Evolutionary conservation across 768 basidiomycete genomes (phyloP).

Genomic region (Clathrus columnatus): DNA sequence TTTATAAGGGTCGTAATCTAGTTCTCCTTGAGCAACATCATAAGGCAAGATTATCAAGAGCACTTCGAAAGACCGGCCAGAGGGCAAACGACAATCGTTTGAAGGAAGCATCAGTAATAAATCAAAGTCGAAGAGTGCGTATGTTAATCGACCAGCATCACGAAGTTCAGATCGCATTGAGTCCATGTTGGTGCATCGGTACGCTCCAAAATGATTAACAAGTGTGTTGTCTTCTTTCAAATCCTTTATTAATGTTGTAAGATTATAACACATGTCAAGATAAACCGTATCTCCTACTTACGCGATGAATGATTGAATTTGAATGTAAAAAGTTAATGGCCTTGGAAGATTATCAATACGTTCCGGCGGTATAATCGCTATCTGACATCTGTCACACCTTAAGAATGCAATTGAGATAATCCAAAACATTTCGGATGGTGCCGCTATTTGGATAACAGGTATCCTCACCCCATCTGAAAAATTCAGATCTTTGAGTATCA

Average conservation of each 20-base stretch:
- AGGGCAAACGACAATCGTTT: constrained; percentile 3
- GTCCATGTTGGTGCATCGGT: not conserved
- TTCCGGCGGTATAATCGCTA: not conserved
- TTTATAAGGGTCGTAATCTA: constrained; percentile 21
- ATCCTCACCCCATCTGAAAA: constrained; percentile 2
- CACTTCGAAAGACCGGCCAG: constrained; percentile 3
- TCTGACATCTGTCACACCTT: not conserved
- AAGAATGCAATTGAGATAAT: constrained; percentile 3
- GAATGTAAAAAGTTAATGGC: constrained; percentile 11
- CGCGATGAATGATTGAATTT: constrained; percentile 13
- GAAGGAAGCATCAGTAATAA: not conserved
- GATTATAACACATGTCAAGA: not conserved
- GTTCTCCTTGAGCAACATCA: constrained; percentile 19
- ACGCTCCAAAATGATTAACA: constrained; percentile 8
- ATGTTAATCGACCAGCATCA: not conserved
- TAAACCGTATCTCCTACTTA: not conserved
- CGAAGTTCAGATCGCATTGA: not conserved
- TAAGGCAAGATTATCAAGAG: not conserved
- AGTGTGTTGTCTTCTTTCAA: constrained; percentile 9
- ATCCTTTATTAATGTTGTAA: constrained; percentile 13
- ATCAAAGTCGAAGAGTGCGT: not conserved
- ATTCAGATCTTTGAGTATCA: not conserved
- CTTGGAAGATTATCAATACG: not conserved
- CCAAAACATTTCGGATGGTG: constrained; percentile 10
- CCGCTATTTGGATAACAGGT: constrained; percentile 12